These are phyloP conservation scores for Rhizoclosmatium sp. DNA, from an alignment of 192 early-diverging fungal genomes.

Conservation along the genomic window DNA sequence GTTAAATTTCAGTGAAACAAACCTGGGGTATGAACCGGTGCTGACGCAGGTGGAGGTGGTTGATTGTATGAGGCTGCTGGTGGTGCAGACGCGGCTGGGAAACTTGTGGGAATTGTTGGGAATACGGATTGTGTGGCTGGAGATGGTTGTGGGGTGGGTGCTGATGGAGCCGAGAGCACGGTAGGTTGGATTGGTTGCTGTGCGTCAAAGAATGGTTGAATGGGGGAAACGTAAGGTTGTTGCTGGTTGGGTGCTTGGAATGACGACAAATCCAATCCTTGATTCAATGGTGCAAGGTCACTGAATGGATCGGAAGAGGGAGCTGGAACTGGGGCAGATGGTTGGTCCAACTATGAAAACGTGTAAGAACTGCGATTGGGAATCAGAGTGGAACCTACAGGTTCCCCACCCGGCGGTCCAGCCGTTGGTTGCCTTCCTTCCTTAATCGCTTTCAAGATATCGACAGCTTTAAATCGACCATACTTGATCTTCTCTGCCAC, in stretches of 20 bases:
- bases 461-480: slow-evolving; percentile 93
- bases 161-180: slow-evolving; percentile 42
- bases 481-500: slow-evolving; percentile 89
- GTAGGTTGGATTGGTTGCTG: slow-evolving; percentile 23
- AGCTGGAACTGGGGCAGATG: background rate
- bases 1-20: no score
- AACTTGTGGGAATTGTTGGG: slow-evolving; percentile 30
- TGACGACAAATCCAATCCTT: background rate
- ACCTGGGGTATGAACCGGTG: no score
- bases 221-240: background rate
- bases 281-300: background rate
- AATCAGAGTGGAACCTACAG: background rate
- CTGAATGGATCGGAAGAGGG: background rate
- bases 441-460: slow-evolving; percentile 89
- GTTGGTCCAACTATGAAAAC: no score
- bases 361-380: no score
- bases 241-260: background rate
- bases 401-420: slow-evolving; percentile 48
- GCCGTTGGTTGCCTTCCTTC: slow-evolving; percentile 75
- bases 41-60: no score
- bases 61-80: no score
- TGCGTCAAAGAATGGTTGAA: slow-evolving; percentile 39
- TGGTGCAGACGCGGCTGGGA: slow-evolving; percentile 20
- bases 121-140: slow-evolving; percentile 12
- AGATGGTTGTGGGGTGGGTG: slow-evolving; percentile 2